A percentile compares a stretch with the other conserved stretches of the same genome.
These are phyloP conservation scores for Solanum aculeatissimum DNA, from an alignment of 305 asterid species.

Conservation along the genomic window DNA sequence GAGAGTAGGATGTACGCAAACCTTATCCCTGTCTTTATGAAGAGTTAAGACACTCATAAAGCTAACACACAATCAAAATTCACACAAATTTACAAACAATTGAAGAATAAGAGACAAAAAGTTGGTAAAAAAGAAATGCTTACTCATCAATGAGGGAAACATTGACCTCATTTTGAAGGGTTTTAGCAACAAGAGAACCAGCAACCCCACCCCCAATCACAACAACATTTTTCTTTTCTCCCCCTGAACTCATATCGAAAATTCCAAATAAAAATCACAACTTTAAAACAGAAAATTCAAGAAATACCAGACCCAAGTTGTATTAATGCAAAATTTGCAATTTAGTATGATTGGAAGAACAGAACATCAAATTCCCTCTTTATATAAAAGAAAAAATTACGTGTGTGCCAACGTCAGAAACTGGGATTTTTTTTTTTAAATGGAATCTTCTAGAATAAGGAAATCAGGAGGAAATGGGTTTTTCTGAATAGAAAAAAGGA, in stretches of 20 bases:
- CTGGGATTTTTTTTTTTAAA: background rate
- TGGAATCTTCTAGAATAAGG: background rate
- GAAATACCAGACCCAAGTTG: background rate
- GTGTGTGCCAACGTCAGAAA: background rate
- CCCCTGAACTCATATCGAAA: slow-evolving; percentile 18
- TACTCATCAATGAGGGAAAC: slow-evolving; percentile 49
- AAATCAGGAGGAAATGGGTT: background rate
- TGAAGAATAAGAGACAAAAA: background rate
- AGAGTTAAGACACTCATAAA: background rate
- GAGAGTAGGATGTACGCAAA: background rate
- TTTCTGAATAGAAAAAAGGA: background rate
- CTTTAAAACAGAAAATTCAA: background rate
- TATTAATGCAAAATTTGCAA: background rate
- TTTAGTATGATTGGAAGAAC: background rate
- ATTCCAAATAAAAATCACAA: background rate
- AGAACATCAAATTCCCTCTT: background rate
- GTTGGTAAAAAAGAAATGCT: background rate
- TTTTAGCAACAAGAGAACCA: slow-evolving; percentile 58
- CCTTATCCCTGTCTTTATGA: background rate
- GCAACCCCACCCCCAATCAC: slow-evolving; percentile 86
- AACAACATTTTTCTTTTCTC: slow-evolving; percentile 50
- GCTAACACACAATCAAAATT: background rate
- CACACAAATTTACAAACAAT: background rate
- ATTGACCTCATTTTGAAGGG: slow-evolving; percentile 48
- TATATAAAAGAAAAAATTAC: background rate